Base-by-base conservation (phyloP, 768 basidiomycete genomes). In the Phylloporus scabripes region DNA sequence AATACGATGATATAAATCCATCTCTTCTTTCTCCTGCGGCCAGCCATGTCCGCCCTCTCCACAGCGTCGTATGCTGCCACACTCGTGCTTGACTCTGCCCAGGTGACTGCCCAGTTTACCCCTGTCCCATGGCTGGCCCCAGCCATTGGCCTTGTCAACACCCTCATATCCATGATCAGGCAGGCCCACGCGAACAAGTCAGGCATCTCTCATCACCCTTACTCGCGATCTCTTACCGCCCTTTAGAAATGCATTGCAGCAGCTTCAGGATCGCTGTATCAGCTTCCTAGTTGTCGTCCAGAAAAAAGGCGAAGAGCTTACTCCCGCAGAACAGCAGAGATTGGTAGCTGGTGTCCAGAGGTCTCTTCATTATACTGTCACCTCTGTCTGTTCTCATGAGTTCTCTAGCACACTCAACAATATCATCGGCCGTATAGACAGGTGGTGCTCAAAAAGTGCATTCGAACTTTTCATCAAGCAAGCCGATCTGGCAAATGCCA, bases 181-280 rank as follows among this genome's bases (percentile, higher is more conserved):
- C 74, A 74, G 54, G 75, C 80, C 9, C 52, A 66, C 2, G 64
- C 68, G 2, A 82, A 82, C 60, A 72, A 70, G 80, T 78, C 7
- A 55, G 18, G 61, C 14, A 10, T 4, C 18, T 15, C n/a, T 20
- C 34, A 7, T 44, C 23, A 29, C 7, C 15, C 42, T 31, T 6
- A 11, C 28, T 20, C 23, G 17, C 15, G 31, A 40, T 50, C 18
- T 46, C 51, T 56, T 12, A 61, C 40, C 20, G 1, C 2, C 31
- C 23, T 11, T 17, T 45, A 79, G 79, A 53, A 55, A 70, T 44
- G 72, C 73, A 31, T 70, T 76, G 31, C 56, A 56, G 20, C 75
- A 75, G 46, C 69, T 80, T 6, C 65, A 71, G 23, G 74, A 77
- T 55, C 69, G 79, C 40, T 78, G 74, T 50, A 61, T 74, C 51